phyloP scores from a whole-genome alignment of 1,284 basidiomycete species.

The Calocybe gambosa region DNA sequence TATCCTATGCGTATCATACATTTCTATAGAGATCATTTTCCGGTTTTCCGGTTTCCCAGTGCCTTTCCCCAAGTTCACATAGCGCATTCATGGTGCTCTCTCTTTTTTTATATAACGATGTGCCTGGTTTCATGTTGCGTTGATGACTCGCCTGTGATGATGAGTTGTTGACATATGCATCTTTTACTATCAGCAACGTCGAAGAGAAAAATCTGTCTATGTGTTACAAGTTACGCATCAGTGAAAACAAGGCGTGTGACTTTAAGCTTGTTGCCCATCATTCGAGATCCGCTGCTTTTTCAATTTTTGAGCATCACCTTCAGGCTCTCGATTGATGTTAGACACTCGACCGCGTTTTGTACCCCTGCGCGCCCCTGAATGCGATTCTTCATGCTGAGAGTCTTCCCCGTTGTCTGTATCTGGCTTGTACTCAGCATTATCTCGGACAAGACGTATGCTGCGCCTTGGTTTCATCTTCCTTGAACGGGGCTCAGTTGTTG shows the following conservation, averaged over 20 bases:
- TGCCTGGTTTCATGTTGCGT: not conserved
- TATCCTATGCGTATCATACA: not conserved
- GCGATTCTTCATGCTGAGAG: conserved; percentile 17
- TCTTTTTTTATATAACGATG: too few species aligned
- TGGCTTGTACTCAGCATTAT: conserved; percentile 38
- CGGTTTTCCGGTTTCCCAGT: too few species aligned
- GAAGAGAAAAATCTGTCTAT: not conserved
- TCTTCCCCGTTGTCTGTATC: conserved; percentile 19
- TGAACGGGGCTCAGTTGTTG: conserved; percentile 13
- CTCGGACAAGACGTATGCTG: conserved; percentile 25
- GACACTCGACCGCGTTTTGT: conserved; percentile 19
- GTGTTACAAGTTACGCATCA: not conserved
- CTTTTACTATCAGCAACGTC: too few species aligned
- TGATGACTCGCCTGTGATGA: not conserved
- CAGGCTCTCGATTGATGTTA: conserved; percentile 17
- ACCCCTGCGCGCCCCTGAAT: conserved; percentile 14
- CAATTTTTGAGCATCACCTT: conserved; percentile 18
- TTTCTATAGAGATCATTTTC: too few species aligned
- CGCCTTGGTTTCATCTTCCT: conserved; percentile 4
- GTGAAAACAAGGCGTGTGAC: not conserved
- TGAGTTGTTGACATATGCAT: not conserved
- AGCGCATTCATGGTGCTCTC: too few species aligned
- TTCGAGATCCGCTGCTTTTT: conserved; percentile 24
- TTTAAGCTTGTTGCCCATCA: not conserved
- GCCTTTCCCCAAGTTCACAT: too few species aligned